Evolutionary conservation across 306 rosid genomes (phyloP).

Genomic region (Prunus dulcis): DNA sequence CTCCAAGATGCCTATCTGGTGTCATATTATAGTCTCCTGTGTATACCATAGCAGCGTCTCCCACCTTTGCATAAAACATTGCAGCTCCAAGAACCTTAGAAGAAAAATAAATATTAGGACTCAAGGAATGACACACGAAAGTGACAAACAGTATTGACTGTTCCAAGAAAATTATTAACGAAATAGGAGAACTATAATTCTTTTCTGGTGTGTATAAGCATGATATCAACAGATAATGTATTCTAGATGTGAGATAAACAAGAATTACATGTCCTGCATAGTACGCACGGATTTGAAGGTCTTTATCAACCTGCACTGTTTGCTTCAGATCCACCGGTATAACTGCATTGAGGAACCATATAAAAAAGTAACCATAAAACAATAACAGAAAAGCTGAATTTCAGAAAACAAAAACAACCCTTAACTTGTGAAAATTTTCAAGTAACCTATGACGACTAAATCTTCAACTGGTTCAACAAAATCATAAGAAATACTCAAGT

Average conservation of each 20-base stretch:
- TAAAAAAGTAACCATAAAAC: slow-evolving; percentile 5
- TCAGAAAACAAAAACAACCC: neutral
- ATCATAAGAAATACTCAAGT: neutral
- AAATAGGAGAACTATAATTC: neutral
- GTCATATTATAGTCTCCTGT: slow-evolving; percentile 99
- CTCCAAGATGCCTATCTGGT: slow-evolving; percentile 94
- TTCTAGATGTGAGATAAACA: slow-evolving; percentile 18
- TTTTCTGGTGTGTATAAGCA: neutral
- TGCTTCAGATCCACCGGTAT: slow-evolving; percentile 81
- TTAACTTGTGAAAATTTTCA: neutral
- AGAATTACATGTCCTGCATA: slow-evolving; percentile 93
- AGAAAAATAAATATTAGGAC: slow-evolving; percentile 24
- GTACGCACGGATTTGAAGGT: slow-evolving; percentile 87
- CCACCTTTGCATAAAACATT: slow-evolving; percentile 95
- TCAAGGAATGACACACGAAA: neutral
- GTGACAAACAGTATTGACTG: neutral
- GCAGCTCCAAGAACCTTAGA: slow-evolving; percentile 92
- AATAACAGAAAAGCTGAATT: neutral
- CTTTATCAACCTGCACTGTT: slow-evolving; percentile 77
- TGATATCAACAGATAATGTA: neutral
- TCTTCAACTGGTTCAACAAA: neutral
- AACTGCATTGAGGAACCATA: slow-evolving; percentile 48
- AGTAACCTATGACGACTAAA: neutral
- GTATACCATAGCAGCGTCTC: slow-evolving; percentile 77
- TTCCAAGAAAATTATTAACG: neutral